Percentiles rank a stretch among this genome's conserved stretches.
Evolutionary conservation across 2,329 filamentous ascomycete genomes (phyloP).

Genomic region (Penicillium fuscoglaucum): DNA sequence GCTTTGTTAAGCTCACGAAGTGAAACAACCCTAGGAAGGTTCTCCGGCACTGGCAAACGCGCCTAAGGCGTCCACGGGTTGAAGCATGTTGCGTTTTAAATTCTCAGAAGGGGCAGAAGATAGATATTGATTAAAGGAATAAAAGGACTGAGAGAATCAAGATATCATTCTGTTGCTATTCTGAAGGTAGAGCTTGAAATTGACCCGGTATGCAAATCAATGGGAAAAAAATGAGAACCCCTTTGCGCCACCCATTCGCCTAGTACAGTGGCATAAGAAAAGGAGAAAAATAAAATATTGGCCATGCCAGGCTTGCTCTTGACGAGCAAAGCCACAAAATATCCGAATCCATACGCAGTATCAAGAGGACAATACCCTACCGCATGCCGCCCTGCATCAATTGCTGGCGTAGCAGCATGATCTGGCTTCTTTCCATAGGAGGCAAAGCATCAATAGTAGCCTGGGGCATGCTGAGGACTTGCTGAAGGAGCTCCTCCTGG

Average conservation of each 20-base stretch:
- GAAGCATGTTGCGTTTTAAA: neutral
- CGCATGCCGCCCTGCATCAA: constrained; percentile 51
- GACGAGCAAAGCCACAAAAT: neutral
- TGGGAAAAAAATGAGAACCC: constrained; percentile 6
- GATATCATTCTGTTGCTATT: constrained; percentile 4
- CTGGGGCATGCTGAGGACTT: constrained; percentile 77
- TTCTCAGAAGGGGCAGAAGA: neutral
- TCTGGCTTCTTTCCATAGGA: constrained; percentile 72
- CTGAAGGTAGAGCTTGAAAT: constrained; percentile 2
- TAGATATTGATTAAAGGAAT: neutral
- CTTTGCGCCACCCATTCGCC: constrained; percentile 21
- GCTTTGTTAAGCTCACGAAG: neutral
- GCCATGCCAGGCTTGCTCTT: neutral
- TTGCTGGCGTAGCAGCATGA: constrained; percentile 71
- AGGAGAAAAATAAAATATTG: neutral
- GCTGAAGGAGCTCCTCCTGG: constrained; percentile 72
- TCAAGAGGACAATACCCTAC: constrained; percentile 16
- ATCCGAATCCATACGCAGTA: neutral
- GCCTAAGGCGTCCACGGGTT: neutral
- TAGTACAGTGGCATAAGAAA: constrained; percentile 6
- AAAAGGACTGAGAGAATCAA: neutral
- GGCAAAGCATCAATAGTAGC: constrained; percentile 77
- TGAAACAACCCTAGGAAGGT: neutral
- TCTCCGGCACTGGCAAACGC: neutral
- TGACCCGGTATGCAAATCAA: constrained; percentile 17